Conservation (phyloP, 331 rosid species). For the Pyracantha coccinea region DNA sequence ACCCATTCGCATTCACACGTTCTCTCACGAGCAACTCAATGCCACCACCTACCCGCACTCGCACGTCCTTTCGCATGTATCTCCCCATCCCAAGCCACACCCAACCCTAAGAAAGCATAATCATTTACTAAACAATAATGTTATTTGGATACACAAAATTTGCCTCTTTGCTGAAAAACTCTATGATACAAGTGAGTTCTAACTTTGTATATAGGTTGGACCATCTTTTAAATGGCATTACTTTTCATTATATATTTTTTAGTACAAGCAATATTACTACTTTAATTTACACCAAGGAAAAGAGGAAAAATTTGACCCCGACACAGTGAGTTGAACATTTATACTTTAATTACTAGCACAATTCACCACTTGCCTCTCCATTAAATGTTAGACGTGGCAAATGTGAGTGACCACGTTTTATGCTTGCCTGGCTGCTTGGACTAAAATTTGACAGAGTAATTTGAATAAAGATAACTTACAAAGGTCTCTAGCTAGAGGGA, state of each 20-base stretch:
- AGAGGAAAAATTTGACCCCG: background rate
- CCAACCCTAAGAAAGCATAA: background rate
- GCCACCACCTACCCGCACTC: background rate
- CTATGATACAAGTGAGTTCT: background rate
- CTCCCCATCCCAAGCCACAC: background rate
- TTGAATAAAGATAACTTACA: too few relatives aligned
- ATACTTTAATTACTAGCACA: too few relatives aligned
- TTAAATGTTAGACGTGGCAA: too few relatives aligned
- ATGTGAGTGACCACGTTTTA: too few relatives aligned
- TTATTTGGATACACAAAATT: too few relatives aligned
- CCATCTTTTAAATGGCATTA: background rate
- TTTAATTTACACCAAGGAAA: background rate
- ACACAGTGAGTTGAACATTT: too few relatives aligned
- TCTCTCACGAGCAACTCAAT: background rate
- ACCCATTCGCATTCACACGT: background rate
- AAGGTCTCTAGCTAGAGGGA: too few relatives aligned
- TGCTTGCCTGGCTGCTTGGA: too few relatives aligned
- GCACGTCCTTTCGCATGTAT: background rate
- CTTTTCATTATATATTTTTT: background rate
- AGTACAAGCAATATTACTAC: background rate
- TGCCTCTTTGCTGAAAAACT: background rate
- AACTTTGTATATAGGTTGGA: background rate
- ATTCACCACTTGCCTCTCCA: too few relatives aligned
- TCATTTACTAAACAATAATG: background rate
- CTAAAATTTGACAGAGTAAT: too few relatives aligned